Conservation (phyloP, 768 basidiomycete genomes). For the Cystofilobasidium macerans region DNA sequence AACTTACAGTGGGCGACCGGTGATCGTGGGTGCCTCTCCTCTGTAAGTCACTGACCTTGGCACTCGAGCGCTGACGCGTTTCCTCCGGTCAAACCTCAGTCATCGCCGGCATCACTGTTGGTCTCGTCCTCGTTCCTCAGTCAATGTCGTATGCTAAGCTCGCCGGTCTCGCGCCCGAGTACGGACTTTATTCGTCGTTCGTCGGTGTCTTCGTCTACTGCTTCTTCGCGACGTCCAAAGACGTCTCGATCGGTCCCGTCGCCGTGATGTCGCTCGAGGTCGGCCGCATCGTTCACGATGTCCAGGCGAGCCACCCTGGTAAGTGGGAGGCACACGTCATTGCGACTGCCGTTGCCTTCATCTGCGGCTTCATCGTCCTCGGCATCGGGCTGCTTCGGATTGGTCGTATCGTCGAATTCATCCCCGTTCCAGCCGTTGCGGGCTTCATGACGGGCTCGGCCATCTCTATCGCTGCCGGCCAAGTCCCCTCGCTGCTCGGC, state of each 20-base stretch:
- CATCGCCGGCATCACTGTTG: slow-evolving; percentile 57
- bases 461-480: slow-evolving; percentile 59
- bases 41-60: not conserved
- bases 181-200: slow-evolving; percentile 88
- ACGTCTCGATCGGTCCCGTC: slow-evolving; percentile 97
- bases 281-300: slow-evolving; percentile 62
- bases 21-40: slow-evolving; percentile 36
- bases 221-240: slow-evolving; percentile 71
- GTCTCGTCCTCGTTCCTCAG: slow-evolving; percentile 90
- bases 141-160: slow-evolving; percentile 43
- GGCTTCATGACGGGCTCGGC: slow-evolving; percentile 94
- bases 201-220: slow-evolving; percentile 53
- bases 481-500: slow-evolving; percentile 82
- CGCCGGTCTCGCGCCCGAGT: slow-evolving; percentile 72
- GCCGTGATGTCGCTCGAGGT: slow-evolving; percentile 91
- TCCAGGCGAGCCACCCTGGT: slow-evolving; percentile 42
- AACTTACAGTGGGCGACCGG: slow-evolving; percentile 38
- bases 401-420: slow-evolving; percentile 93
- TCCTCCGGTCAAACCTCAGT: not conserved
- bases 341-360: slow-evolving; percentile 69
- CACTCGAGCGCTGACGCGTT: not conserved
- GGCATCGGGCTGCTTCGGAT: slow-evolving; percentile 77
- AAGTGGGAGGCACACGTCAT: slow-evolving; percentile 59
- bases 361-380: slow-evolving; percentile 66
- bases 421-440: slow-evolving; percentile 46